Conservation (phyloP, 306 rosid genomes). For the Boehmeria nivea region DNA sequence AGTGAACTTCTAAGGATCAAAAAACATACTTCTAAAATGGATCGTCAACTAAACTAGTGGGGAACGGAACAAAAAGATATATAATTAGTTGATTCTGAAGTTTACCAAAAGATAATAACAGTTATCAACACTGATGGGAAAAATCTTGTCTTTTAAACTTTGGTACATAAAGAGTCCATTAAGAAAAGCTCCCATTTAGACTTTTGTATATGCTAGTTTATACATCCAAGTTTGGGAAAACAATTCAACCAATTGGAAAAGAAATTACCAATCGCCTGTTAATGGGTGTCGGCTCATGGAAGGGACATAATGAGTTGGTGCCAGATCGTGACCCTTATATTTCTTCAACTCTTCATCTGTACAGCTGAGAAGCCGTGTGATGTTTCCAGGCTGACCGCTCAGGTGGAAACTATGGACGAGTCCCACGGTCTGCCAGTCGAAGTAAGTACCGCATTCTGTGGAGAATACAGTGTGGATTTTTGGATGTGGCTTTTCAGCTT, state of each 20-base stretch:
- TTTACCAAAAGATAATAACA: too few species aligned
- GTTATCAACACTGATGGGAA: too few species aligned
- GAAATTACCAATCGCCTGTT: constrained; percentile 91
- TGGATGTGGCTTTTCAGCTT: constrained; percentile 44
- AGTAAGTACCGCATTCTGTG: constrained; percentile 82
- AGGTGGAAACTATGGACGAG: constrained; percentile 76
- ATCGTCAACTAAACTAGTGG: too few species aligned
- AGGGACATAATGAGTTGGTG: constrained; percentile 96
- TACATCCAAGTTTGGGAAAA: not conserved
- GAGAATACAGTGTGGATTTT: constrained; percentile 88
- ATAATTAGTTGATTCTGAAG: too few species aligned
- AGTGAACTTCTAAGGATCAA: too few species aligned
- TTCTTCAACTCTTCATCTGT: constrained; percentile 60
- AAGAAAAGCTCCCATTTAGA: too few species aligned
- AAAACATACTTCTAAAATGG: too few species aligned
- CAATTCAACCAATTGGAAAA: not conserved
- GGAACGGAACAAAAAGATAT: too few species aligned
- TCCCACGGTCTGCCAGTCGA: constrained; percentile 99
- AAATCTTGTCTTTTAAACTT: too few species aligned
- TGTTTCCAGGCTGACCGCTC: constrained; percentile 94
- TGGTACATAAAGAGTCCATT: too few species aligned
- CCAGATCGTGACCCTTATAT: constrained; percentile 78
- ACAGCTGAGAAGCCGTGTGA: constrained; percentile 95
- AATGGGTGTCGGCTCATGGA: constrained; percentile 94
- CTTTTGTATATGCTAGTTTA: too few species aligned